phyloP scores from a whole-genome alignment of 176 grass and related monocot species.

The Avena eriantha region DNA sequence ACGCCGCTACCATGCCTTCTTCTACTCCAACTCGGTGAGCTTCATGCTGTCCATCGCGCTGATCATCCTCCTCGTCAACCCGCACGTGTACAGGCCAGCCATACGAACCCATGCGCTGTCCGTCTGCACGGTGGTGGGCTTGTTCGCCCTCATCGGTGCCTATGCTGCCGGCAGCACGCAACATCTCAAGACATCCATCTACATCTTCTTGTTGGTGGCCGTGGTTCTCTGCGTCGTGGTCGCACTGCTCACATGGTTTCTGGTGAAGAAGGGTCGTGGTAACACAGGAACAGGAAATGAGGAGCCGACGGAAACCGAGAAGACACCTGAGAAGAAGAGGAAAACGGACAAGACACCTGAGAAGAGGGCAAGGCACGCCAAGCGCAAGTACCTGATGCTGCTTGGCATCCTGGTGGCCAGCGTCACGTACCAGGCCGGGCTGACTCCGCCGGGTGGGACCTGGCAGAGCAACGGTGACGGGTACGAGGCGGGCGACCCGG shows the following conservation, averaged over 20 bases:
- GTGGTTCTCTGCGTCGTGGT: background rate
- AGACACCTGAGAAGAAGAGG: background rate
- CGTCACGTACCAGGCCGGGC: background rate
- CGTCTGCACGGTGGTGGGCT: background rate
- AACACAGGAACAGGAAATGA: background rate
- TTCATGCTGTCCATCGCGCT: conserved; percentile 9
- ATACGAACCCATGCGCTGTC: background rate
- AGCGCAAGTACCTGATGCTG: background rate
- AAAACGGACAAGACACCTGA: background rate
- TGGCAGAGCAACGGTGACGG: background rate
- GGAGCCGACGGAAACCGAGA: background rate
- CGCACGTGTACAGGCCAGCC: conserved; percentile 4
- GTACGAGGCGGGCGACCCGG: background rate
- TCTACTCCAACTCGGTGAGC: conserved; percentile 1
- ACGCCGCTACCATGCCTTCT: background rate
- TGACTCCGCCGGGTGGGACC: background rate
- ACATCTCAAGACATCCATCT: background rate
- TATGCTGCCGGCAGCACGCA: background rate
- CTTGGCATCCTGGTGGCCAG: background rate
- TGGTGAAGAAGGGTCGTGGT: background rate
- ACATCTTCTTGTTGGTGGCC: background rate
- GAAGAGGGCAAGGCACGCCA: background rate
- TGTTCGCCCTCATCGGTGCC: background rate
- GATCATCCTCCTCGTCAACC: conserved; percentile 14
- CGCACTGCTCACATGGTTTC: background rate